These are phyloP conservation scores for Trypanosoma cruzi DNA, from an alignment of 208 protist genomes.

Conservation along the genomic window DNA sequence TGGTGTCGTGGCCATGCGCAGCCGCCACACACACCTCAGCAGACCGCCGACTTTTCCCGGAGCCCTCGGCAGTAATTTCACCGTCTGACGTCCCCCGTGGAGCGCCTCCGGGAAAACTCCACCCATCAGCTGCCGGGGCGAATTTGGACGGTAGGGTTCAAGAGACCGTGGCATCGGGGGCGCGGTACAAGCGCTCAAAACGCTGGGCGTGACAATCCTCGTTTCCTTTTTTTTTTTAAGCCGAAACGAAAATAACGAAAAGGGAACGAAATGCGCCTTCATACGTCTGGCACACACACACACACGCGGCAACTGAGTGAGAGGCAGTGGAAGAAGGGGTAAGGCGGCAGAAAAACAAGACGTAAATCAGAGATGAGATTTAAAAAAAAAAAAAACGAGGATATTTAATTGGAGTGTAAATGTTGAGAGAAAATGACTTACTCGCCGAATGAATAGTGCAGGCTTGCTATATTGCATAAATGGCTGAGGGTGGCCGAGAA, in stretches of 20 bases:
- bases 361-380: not conserved
- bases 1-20: not conserved
- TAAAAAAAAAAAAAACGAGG: no score
- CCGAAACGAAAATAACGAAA: not conserved
- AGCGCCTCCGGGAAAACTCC: not conserved
- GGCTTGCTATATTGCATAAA: not conserved
- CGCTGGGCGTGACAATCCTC: conserved; percentile 19
- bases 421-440: not conserved
- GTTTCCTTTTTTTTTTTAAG: no score
- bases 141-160: not conserved
- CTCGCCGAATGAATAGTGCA: not conserved
- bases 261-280: not conserved
- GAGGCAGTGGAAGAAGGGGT: not conserved
- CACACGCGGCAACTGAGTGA: not conserved
- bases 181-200: conserved; percentile 22
- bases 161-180: not conserved
- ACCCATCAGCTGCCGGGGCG: not conserved
- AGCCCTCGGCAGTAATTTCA: not conserved
- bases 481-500: not conserved
- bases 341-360: not conserved
- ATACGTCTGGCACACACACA: not conserved
- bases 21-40: not conserved
- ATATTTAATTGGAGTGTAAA: not conserved
- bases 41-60: not conserved
- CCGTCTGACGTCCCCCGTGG: not conserved